Conservation (phyloP, 768 basidiomycete genomes). For the Psilocybe cyanescens region DNA sequence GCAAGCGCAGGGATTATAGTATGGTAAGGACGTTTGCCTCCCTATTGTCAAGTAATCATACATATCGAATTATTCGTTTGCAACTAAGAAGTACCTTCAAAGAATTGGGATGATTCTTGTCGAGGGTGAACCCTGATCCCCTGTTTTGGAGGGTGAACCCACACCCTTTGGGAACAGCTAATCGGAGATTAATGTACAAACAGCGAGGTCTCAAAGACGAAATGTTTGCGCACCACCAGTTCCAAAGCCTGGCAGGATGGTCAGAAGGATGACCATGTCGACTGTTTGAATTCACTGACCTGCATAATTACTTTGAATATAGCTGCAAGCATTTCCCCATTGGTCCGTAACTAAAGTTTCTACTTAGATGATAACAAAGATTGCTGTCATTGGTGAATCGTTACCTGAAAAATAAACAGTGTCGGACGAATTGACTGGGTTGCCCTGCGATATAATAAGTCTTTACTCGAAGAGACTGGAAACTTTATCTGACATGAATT, state of each 20-base stretch:
- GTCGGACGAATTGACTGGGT: conserved; percentile 84
- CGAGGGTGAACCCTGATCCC: conserved; percentile 82
- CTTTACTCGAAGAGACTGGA: background rate
- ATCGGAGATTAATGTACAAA: background rate
- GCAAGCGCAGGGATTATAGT: conserved; percentile 95
- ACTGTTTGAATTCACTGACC: conserved; percentile 44
- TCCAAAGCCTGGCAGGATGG: conserved; percentile 69
- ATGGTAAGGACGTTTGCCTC: conserved; percentile 85
- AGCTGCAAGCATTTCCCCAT: conserved; percentile 91
- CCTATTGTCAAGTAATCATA: conserved; percentile 38
- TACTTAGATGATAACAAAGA: background rate
- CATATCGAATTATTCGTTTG: background rate
- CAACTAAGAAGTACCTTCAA: conserved; percentile 55
- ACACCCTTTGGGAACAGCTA: conserved; percentile 90
- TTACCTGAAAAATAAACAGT: conserved; percentile 92
- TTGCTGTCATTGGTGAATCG: conserved; percentile 3
- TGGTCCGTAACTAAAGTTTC: conserved; percentile 68
- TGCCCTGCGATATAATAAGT: conserved; percentile 52
- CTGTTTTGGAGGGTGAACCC: conserved; percentile 98
- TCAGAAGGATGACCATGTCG: conserved; percentile 1
- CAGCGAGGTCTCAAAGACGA: background rate
- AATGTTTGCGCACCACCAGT: conserved; percentile 62
- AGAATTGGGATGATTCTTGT: conserved; percentile 83
- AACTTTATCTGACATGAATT: conserved; percentile 42
- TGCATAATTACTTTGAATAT: conserved; percentile 87